Percentiles rank a stretch among this genome's conserved stretches.
These are phyloP conservation scores for Vickermania ingenoplastis DNA, from an alignment of 208 protist species.

Conservation along the genomic window DNA sequence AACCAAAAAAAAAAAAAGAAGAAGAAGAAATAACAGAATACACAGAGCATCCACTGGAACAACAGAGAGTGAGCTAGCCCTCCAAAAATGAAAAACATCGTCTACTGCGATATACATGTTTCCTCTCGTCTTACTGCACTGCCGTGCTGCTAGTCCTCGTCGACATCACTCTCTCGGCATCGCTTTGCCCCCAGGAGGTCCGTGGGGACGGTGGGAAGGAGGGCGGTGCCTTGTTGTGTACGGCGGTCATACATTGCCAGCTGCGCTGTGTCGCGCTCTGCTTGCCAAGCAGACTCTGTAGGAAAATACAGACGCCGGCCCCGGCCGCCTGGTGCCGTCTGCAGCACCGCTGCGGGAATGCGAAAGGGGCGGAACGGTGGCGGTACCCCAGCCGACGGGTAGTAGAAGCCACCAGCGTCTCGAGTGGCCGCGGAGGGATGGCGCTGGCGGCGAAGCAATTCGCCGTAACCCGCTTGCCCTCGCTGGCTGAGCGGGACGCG, in stretches of 20 bases:
- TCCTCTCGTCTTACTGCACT: too few relatives aligned
- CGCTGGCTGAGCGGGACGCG: conserved; percentile 45
- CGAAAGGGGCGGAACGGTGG: conserved; percentile 31
- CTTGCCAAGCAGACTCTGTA: background rate
- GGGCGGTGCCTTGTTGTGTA: too few relatives aligned
- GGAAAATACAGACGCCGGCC: background rate
- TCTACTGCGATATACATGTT: too few relatives aligned
- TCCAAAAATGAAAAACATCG: too few relatives aligned
- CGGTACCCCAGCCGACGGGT: conserved; percentile 12
- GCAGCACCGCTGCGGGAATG: conserved; percentile 20
- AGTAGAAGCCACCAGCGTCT: conserved; percentile 14
- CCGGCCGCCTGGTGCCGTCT: background rate
- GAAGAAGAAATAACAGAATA: too few relatives aligned
- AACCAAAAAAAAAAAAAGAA: too few relatives aligned
- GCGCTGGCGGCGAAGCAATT: conserved; percentile 20
- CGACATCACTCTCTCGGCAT: too few relatives aligned
- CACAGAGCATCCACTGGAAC: too few relatives aligned
- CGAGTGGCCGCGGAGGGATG: conserved; percentile 1
- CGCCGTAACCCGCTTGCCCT: conserved; percentile 25
- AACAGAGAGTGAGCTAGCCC: too few relatives aligned
- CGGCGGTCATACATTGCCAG: background rate
- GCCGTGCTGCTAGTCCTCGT: too few relatives aligned
- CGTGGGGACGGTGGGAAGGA: too few relatives aligned
- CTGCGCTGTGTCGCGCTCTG: background rate
- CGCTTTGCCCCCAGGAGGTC: too few relatives aligned